Evolutionary conservation across 768 basidiomycete genomes (phyloP), one percentile per base, ranked within the genome.

Genomic region (Pleurotus cornucopiae): DNA sequence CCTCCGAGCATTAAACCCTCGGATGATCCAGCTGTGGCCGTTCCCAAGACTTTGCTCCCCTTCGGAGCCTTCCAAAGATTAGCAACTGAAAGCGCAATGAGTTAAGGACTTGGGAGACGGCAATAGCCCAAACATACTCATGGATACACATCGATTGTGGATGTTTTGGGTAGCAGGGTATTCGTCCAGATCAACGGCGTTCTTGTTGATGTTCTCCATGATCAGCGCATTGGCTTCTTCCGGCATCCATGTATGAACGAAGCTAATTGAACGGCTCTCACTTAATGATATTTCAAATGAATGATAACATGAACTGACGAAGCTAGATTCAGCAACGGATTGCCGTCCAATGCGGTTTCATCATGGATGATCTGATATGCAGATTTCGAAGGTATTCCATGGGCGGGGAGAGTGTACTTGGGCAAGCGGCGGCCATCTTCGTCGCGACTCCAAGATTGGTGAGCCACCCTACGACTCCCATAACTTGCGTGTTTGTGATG

Each of bases 1-100:
- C 84, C 85, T n/a, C 82, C 84, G 6, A 88, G 80, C 78, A 84
- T 82, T 67, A 86, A 85, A 1, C 84, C 86, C 66, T 88, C 85
- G 12, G 78, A 82, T 3, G 79, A 82, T 2, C 85, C 85, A 4
- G 83, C 83, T 7, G 85, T 86, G 9, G 84, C 81, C 0, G 83
- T 83, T 11, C 86, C 86, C 41, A 86, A 76, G 2, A 76, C 83
- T 54, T 81, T 75, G 30, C 72, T 68, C 2, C 71, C 75, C 57
- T 80, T 79, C 3, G 83, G 83, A 3, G 82, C 85, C 60, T 84
- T 82, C 85, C 85, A 87, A 14, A 87, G 72, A 62, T 82, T 73
- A 13, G 81, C 83, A 38, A 79, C 76, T 77, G 47, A 16, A 60
- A 61, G 34, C 14, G 37, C 39, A 55, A 21, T 38, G 14, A 1